Conservation (phyloP, 805 yeast genomes). For the Debaryomyces castellii region DNA sequence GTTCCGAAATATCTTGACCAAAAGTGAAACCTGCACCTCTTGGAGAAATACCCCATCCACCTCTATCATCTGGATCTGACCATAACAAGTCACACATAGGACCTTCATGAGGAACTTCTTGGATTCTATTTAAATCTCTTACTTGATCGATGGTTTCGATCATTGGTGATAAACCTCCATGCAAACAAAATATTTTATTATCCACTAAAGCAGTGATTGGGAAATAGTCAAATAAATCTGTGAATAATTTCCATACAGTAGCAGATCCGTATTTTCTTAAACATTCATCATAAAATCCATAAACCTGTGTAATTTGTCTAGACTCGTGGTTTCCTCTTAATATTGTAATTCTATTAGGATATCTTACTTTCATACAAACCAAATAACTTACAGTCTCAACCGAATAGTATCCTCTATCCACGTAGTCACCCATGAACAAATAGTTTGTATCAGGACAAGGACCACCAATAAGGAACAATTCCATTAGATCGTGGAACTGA, state of each 20-base stretch:
- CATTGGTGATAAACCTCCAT: conserved; percentile 94
- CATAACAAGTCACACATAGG: conserved; percentile 96
- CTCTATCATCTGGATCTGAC: conserved; percentile 97
- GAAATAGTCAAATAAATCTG: conserved; percentile 89
- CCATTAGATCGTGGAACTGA: conserved; percentile 93
- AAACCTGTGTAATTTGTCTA: conserved; percentile 93
- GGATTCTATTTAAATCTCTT: conserved; percentile 84
- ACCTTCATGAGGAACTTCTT: conserved; percentile 97
- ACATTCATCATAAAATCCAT: conserved; percentile 95
- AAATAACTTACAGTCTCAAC: conserved; percentile 88
- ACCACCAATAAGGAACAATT: conserved; percentile 82
- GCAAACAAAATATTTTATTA: conserved; percentile 85
- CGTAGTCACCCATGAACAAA: conserved; percentile 65
- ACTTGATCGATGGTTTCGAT: conserved; percentile 92
- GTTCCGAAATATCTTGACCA: conserved; percentile 93
- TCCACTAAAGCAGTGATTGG: conserved; percentile 93
- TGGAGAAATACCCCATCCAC: conserved; percentile 97
- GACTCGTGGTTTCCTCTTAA: conserved; percentile 95
- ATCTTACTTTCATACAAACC: conserved; percentile 89
- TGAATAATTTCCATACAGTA: conserved; percentile 88
- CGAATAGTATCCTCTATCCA: conserved; percentile 86
- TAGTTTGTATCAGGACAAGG: conserved; percentile 52
- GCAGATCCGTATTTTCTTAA: conserved; percentile 90
- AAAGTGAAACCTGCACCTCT: conserved; percentile 98
- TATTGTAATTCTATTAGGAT: conserved; percentile 87